Conservation (phyloP, 2,329 filamentous ascomycete species). For the Pseudomassariella vexata region DNA sequence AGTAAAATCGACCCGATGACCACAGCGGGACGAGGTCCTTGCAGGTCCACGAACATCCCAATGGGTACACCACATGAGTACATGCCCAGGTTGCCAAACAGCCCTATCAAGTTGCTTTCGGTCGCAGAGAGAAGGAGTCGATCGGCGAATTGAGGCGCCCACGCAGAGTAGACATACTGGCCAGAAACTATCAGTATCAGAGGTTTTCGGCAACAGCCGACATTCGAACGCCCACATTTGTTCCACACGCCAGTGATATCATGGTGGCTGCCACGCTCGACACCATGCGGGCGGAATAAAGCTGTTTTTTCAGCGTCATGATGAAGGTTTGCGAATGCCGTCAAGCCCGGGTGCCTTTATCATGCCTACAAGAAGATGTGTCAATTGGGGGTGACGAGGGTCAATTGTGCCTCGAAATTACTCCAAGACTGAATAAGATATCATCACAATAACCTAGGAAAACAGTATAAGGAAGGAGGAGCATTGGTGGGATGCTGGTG, state of each 20-base stretch:
- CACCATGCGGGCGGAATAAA: slow-evolving; percentile 63
- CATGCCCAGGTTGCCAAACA: slow-evolving; percentile 88
- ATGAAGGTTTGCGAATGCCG: slow-evolving; percentile 7
- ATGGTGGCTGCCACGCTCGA: slow-evolving; percentile 80
- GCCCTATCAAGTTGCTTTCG: slow-evolving; percentile 83
- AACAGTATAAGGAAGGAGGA: too few species aligned
- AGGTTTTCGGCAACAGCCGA: background rate
- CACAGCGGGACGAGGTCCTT: slow-evolving; percentile 74
- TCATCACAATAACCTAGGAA: too few species aligned
- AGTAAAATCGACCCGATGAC: slow-evolving; percentile 69
- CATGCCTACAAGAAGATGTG: too few species aligned
- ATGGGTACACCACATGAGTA: slow-evolving; percentile 86
- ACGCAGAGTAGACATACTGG: slow-evolving; percentile 98
- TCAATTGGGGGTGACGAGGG: too few species aligned
- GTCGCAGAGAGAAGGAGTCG: slow-evolving; percentile 84
- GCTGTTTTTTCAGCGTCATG: slow-evolving; percentile 41
- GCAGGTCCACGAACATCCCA: slow-evolving; percentile 79
- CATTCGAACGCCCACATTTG: slow-evolving; percentile 60
- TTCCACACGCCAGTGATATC: slow-evolving; percentile 85
- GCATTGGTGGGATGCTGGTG: too few species aligned
- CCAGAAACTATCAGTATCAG: slow-evolving; percentile 1
- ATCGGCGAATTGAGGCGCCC: slow-evolving; percentile 92
- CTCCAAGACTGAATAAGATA: too few species aligned
- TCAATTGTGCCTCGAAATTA: too few species aligned
- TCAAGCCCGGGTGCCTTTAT: too few species aligned